Base-by-base conservation (phyloP, 441 rosid genomes). In the Adansonia rubrostipa region DNA sequence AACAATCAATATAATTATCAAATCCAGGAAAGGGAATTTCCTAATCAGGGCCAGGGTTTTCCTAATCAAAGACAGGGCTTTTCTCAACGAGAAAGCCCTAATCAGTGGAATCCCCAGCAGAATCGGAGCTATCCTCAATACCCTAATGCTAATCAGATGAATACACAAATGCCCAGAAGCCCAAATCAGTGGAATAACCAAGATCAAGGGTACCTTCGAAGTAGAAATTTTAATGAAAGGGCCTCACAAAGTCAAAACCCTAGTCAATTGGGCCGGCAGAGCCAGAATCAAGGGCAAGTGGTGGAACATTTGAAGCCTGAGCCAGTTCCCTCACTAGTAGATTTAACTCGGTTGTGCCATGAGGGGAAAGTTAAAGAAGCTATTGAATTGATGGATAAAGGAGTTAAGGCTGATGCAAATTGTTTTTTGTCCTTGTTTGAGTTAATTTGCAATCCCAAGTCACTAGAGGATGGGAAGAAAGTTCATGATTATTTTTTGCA, bases 401-500 rank as follows among this genome's bases (percentile, higher is more conserved):
- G 97, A 73, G 92, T 90, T 73, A 82, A 88, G 77, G 93, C 93
- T 9, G 87, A 94, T 82, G 88, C 81, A 36, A 77, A 84, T 56
- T 90, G 95, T 74, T 92, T 96, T 70, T 42, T 68, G 56, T 33
- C 57, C 42, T 82, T 93, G 82, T 91, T 96, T 54, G 92, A 85
- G 57, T 79, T 83, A 68, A 90, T 93, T 73, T 83, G 80, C 54
- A 86, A 77, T 58, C 77, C 89, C 0, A 89, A 87, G 79, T 86
- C 86, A 0, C 89, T 85, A n/a, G 99, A 92, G 85, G 89, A 91
- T 82, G 92, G 97, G 0, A 96, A 92, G 83, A 94, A 89, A 84
- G 92, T 92, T n/a, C 97, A 93, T 67, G 97, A 93, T 85, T 93
- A 84, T 79, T 92, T 96, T 83, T 84, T 92, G 57, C 94, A 89